Base-by-base conservation (phyloP, 2,329 filamentous ascomycete genomes). In the Trichoderma gracile region DNA sequence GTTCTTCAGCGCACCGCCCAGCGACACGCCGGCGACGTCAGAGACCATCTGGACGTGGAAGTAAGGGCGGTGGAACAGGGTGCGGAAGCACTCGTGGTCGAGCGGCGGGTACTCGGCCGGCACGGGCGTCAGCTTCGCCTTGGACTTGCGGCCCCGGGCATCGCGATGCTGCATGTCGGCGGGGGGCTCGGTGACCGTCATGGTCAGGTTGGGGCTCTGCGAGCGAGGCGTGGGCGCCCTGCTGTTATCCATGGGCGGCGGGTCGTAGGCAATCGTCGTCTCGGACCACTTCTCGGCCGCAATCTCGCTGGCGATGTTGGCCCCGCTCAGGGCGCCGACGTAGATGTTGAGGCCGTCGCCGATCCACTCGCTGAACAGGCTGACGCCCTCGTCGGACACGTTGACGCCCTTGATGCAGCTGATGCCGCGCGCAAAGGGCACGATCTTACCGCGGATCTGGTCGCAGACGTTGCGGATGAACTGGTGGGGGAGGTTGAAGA, bases 391-490 rank as follows among this genome's bases (percentile, higher is more conserved):
- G 72, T 94, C 90, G 4, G 90, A 89, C 40, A 99, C 95, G 71
- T 96, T 91, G 67, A 99, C 93, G 71, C 95, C 95, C 83, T 99
- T 99, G 80, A 98, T 97, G 78, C 95, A 99, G 75, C 92, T 96
- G 73, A 99, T 93, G 65, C 93, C 95, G 68, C 96, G 88, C 27
- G 95, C 94, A 73, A 88, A 98, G 7, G 95, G 95, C 33, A 97
- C 79, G 69, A 97, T 96, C 72, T 97, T 89, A 66, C 94, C 95
- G 73, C 89, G 84, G 67, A 99, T 83, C 75, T 93, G 88, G 68
- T 90, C 85, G 80, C 93, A 97, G 67, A 93, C 90, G 68, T 89
- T 89, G 74, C 86, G 86, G 74, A 99, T 97, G 77, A 99, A 99
- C 78, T 97, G 92, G 79, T 99, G 95, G 30, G 95, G 91, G 65